Evolutionary conservation across 305 asterid genomes (phyloP).

Genomic region (Solanum chacoense): DNA sequence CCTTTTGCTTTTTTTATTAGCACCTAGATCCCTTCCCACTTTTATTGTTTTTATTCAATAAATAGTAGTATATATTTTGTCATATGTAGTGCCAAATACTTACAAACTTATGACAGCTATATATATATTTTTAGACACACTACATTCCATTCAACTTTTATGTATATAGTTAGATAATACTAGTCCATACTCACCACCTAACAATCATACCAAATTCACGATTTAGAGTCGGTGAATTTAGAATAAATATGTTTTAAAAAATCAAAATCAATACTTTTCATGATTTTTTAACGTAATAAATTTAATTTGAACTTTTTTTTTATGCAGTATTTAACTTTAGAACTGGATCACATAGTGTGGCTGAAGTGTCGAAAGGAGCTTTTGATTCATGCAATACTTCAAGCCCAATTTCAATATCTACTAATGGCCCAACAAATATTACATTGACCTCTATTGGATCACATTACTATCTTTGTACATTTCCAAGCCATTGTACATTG

Average conservation of each 20-base stretch:
- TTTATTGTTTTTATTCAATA: neutral
- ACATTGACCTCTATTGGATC: slow-evolving; percentile 31
- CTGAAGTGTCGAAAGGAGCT: slow-evolving; percentile 30
- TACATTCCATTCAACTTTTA: neutral
- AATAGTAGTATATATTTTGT: neutral
- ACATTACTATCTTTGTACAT: slow-evolving; percentile 39
- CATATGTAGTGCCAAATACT: neutral
- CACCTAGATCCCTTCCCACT: neutral
- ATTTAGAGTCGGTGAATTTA: neutral
- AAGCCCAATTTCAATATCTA: slow-evolving; percentile 25
- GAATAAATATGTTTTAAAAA: neutral
- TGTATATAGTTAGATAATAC: neutral
- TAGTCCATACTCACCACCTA: neutral
- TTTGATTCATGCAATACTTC: slow-evolving; percentile 34
- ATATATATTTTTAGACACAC: neutral
- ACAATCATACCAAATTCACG: neutral
- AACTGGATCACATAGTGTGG: slow-evolving; percentile 27
- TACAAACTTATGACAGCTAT: neutral
- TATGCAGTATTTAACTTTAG: slow-evolving; percentile 30
- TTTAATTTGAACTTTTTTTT: neutral
- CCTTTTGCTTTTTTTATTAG: neutral
- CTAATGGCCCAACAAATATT: slow-evolving; percentile 30
- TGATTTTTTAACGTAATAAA: neutral
- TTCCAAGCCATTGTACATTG: slow-evolving; percentile 23
- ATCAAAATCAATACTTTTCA: neutral